Conservation (phyloP, 2,329 filamentous ascomycete species). For the Chaetomium sp. region DNA sequence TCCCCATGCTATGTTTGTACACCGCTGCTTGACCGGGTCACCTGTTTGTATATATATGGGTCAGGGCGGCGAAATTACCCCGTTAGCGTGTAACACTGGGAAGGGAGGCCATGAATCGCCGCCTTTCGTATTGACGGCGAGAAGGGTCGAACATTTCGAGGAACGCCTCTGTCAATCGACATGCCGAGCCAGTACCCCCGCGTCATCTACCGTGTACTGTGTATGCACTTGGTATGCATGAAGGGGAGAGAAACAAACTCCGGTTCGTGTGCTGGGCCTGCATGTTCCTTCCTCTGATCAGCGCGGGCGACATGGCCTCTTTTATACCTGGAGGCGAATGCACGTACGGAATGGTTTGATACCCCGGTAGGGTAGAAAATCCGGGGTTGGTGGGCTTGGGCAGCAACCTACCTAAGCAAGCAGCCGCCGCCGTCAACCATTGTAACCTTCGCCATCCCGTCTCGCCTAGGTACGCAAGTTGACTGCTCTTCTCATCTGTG, state of each 20-base stretch:
- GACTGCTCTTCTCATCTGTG: background rate
- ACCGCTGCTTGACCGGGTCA: conserved; percentile 23
- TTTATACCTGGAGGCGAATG: conserved; percentile 8
- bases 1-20: conserved; percentile 5
- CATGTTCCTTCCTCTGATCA: conserved; percentile 9
- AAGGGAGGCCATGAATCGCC: background rate
- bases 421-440: background rate
- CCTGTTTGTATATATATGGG: conserved; percentile 15
- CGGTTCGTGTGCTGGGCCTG: conserved; percentile 15
- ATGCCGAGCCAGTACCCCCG: conserved; percentile 6
- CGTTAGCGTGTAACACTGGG: conserved; percentile 12
- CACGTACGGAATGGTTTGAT: background rate
- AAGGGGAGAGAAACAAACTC: conserved; percentile 13
- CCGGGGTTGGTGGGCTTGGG: conserved; percentile 19
- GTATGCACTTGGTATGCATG: conserved; percentile 13
- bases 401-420: conserved; percentile 25
- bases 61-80: background rate
- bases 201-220: background rate
- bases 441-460: background rate
- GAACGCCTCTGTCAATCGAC: background rate
- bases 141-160: background rate
- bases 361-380: conserved; percentile 10
- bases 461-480: background rate
- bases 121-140: background rate
- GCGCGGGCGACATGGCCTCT: conserved; percentile 13